These are phyloP conservation scores for Daedalea quercina DNA, from an alignment of 768 basidiomycete species.

Conservation along the genomic window DNA sequence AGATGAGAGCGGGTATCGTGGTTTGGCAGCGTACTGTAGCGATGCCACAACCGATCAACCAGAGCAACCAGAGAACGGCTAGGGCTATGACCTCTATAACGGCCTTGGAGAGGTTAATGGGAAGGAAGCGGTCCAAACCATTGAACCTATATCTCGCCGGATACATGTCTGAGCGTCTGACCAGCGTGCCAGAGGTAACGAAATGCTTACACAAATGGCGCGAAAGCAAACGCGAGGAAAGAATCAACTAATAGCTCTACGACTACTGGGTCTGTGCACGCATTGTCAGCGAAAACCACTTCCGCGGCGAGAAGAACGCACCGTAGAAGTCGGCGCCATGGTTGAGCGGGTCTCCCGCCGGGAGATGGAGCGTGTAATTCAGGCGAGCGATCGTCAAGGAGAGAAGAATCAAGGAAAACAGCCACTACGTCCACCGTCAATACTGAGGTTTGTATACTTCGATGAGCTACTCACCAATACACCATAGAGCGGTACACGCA, in stretches of 20 bases:
- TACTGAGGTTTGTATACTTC: not conserved
- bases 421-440: conserved; percentile 9
- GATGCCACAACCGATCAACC: conserved; percentile 23
- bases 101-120: not conserved
- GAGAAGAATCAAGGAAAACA: conserved; percentile 18
- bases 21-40: conserved; percentile 17
- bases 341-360: conserved; percentile 22
- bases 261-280: conserved; percentile 20
- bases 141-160: not conserved
- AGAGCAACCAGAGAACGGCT: conserved; percentile 21
- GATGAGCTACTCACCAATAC: conserved; percentile 8
- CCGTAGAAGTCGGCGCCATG: conserved; percentile 22
- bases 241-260: conserved; percentile 23
- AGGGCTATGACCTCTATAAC: conserved; percentile 17
- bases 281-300: not conserved
- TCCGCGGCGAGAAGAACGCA: not conserved
- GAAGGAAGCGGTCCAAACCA: not conserved
- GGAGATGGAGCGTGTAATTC: conserved; percentile 22
- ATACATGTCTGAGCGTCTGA: not conserved
- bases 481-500: conserved; percentile 16
- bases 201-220: conserved; percentile 18
- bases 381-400: conserved; percentile 18
- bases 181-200: not conserved
- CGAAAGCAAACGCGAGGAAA: conserved; percentile 14
- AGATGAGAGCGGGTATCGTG: not conserved